Conservation (phyloP, 202 grass and related monocot genomes). For the Musa balbisiana region DNA sequence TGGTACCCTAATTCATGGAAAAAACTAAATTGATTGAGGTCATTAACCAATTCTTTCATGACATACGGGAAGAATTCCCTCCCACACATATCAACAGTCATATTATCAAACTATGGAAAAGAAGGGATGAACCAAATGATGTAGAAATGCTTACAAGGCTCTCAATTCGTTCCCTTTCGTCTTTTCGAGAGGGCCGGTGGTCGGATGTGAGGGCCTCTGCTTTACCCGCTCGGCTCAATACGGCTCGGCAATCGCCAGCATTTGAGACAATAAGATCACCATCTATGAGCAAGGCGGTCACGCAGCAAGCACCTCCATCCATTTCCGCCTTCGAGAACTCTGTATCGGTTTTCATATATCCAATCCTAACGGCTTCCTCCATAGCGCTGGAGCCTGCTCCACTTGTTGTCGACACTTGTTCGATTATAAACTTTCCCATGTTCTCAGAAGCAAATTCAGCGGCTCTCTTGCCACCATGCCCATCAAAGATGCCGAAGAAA, state of each 20-base stretch:
- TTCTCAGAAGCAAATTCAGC: constrained; percentile 79
- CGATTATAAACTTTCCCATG: constrained; percentile 56
- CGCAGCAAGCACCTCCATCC: constrained; percentile 74
- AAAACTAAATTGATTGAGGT: not conserved
- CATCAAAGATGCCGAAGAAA: constrained; percentile 90
- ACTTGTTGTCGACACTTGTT: constrained; percentile 36
- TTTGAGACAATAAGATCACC: constrained; percentile 70
- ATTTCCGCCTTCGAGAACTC: constrained; percentile 69
- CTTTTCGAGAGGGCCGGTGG: constrained; percentile 55
- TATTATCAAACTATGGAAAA: not conserved
- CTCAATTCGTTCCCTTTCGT: constrained; percentile 84
- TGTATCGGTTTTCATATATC: constrained; percentile 63
- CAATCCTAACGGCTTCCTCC: constrained; percentile 46
- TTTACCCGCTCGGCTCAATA: constrained; percentile 67
- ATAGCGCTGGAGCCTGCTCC: constrained; percentile 22
- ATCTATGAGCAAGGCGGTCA: constrained; percentile 61
- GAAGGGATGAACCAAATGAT: not conserved
- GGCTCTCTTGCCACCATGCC: constrained; percentile 75
- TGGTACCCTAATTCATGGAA: too few relatives aligned
- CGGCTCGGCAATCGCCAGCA: constrained; percentile 71
- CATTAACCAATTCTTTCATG: not conserved
- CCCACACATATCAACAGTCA: too few relatives aligned
- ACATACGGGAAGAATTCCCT: too few relatives aligned
- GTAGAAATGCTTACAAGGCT: constrained; percentile 37
- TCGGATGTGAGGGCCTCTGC: constrained; percentile 80